Evolutionary conservation across 148 eudicot genomes (phyloP).

Genomic region (Rhododendron molle): DNA sequence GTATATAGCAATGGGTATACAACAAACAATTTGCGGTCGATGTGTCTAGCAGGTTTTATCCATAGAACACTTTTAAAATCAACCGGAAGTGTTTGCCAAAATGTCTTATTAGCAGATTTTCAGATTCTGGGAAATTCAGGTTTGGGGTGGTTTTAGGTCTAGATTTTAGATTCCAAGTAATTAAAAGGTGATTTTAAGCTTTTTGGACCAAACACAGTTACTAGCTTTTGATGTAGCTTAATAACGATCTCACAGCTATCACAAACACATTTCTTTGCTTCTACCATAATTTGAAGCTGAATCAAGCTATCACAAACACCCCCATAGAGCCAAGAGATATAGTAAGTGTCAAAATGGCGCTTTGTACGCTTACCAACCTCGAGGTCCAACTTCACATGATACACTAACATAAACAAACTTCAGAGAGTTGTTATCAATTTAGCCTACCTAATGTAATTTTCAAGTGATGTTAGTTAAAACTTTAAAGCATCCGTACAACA

Average conservation of each 20-base stretch:
- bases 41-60: not conserved
- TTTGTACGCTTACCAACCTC: not conserved
- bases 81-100: not conserved
- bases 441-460: not conserved
- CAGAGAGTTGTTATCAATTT: not conserved
- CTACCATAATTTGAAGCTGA: not conserved
- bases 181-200: not conserved
- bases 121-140: not conserved
- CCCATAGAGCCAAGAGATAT: not conserved
- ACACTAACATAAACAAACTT: not conserved
- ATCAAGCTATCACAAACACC: not conserved
- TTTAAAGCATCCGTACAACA: not conserved
- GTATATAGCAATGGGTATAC: not conserved
- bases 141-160: not conserved
- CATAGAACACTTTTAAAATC: not conserved
- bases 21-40: not conserved
- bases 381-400: not conserved
- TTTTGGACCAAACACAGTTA: not conserved
- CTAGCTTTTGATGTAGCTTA: not conserved
- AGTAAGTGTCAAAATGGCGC: not conserved
- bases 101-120: not conserved
- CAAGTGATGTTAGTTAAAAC: not conserved
- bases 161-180: not conserved
- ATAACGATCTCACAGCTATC: not conserved
- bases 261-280: not conserved